phyloP scores from a whole-genome alignment of 495 filamentous ascomycete species.

The Xylaria palmicola region DNA sequence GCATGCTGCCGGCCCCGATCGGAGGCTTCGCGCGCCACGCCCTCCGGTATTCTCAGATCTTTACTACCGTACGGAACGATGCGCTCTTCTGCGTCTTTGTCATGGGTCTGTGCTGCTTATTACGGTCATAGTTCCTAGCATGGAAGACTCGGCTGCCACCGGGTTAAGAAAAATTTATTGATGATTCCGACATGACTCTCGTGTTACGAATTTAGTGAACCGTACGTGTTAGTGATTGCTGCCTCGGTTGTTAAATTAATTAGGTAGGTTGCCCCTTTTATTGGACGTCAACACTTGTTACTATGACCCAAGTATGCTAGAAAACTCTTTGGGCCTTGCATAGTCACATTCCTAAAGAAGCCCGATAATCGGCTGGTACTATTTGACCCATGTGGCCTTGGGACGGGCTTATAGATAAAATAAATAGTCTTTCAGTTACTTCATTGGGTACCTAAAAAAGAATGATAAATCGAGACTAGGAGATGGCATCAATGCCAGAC shows the following conservation, averaged over 20 bases:
- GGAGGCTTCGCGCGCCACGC: constrained; percentile 57
- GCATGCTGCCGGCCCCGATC: constrained; percentile 58
- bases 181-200: not conserved
- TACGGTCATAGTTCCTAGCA: constrained; percentile 33
- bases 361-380: no score
- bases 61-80: constrained; percentile 59
- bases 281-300: not conserved
- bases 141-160: not conserved
- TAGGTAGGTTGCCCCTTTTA: not conserved
- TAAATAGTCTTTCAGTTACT: no score
- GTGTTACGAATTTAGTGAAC: not conserved
- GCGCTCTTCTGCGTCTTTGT: constrained; percentile 74
- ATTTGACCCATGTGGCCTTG: no score
- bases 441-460: no score
- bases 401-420: no score
- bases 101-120: constrained; percentile 70
- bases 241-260: not conserved
- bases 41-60: constrained; percentile 68
- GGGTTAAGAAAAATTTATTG: not conserved
- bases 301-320: not conserved
- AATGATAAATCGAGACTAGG: no score
- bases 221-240: not conserved
- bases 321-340: not conserved
- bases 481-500: no score
- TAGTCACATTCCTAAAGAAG: no score